phyloP scores from a whole-genome alignment of 139 green algal genomes.

The Ostreobium quekettii region DNA sequence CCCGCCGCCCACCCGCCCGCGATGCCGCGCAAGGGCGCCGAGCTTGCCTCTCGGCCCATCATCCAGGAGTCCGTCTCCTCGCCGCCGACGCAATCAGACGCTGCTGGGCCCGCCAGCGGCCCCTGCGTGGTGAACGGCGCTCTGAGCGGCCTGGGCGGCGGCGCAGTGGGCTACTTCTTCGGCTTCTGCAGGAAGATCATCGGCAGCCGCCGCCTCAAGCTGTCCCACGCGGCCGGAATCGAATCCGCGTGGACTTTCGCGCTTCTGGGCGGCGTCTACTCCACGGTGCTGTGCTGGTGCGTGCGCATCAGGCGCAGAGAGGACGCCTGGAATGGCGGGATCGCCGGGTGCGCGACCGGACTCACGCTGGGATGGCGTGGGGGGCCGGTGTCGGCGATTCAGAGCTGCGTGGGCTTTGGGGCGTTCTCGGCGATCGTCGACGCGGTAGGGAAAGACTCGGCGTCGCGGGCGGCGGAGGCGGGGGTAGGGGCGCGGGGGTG shows the following conservation, averaged over 20 bases:
- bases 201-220: not conserved
- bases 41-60: not conserved
- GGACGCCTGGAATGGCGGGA: constrained; percentile 15
- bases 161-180: constrained; percentile 13
- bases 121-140: constrained; percentile 8
- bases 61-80: not conserved
- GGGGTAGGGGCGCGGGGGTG: no score
- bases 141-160: not conserved
- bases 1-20: no score
- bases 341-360: constrained; percentile 12
- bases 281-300: not conserved
- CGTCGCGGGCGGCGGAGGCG: no score
- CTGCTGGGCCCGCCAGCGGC: not conserved
- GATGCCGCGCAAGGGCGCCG: no score
- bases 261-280: constrained; percentile 3
- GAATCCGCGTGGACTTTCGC: constrained; percentile 4
- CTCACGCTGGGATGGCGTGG: not conserved
- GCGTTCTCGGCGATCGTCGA: constrained; percentile 1
- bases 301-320: constrained; percentile 3
- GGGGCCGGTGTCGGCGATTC: constrained; percentile 2
- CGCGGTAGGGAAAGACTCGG: not conserved
- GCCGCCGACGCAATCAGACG: not conserved
- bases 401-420: constrained; percentile 10
- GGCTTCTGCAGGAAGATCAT: not conserved
- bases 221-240: not conserved